Conservation (phyloP, 805 yeast species). For the Priceomyces fermenticarens region DNA sequence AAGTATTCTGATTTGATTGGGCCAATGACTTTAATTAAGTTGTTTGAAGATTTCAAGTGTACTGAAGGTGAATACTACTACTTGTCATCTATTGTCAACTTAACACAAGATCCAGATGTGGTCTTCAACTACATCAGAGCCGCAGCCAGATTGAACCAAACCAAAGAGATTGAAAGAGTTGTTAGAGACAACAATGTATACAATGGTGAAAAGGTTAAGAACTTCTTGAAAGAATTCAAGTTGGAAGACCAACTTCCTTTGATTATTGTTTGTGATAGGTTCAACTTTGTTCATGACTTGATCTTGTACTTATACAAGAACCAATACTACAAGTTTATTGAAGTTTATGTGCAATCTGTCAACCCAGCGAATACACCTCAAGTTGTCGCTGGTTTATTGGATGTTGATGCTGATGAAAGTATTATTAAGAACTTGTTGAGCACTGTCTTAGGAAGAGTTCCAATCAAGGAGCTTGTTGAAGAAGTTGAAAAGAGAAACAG, state of each 20-base stretch:
- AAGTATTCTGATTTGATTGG: constrained; percentile 94
- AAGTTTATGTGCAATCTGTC: constrained; percentile 96
- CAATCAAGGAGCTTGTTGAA: constrained; percentile 80
- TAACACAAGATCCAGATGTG: constrained; percentile 91
- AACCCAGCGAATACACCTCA: constrained; percentile 95
- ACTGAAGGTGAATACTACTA: constrained; percentile 93
- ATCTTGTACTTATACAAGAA: constrained; percentile 91
- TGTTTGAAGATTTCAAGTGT: constrained; percentile 91
- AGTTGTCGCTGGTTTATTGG: constrained; percentile 92
- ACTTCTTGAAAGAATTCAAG: constrained; percentile 90
- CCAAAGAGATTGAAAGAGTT: constrained; percentile 91
- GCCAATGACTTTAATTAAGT: constrained; percentile 74
- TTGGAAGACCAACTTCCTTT: constrained; percentile 94
- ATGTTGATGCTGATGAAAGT: constrained; percentile 94
- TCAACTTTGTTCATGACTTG: constrained; percentile 87
- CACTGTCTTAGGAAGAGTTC: constrained; percentile 92
- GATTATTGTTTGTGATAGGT: constrained; percentile 94
- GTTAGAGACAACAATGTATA: constrained; percentile 92
- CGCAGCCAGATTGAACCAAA: constrained; percentile 87
- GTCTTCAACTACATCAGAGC: constrained; percentile 95
- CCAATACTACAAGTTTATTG: constrained; percentile 93
- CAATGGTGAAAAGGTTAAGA: constrained; percentile 96
- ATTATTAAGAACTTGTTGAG: constrained; percentile 76
- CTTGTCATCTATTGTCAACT: constrained; percentile 87
- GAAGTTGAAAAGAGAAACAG: constrained; percentile 98